Evolutionary conservation across 306 rosid genomes (phyloP).

Genomic region (Prunus salicina): DNA sequence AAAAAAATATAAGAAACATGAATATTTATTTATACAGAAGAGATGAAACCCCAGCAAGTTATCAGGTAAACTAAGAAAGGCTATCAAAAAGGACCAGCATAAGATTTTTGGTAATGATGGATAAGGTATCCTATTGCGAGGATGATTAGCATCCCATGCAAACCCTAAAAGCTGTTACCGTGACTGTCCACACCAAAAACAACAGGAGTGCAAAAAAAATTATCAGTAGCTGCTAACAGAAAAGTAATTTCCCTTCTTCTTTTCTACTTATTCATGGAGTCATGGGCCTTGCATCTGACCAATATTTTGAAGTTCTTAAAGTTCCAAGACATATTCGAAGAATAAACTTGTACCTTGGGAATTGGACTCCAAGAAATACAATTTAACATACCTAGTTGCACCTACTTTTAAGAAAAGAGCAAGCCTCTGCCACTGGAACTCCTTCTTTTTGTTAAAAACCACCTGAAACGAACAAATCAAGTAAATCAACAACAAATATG

Average conservation of each 20-base stretch:
- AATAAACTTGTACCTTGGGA: not conserved
- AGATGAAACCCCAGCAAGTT: not conserved
- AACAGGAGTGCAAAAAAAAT: not conserved
- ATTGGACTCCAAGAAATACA: slow-evolving; percentile 1
- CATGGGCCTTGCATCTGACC: not conserved
- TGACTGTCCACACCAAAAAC: not conserved
- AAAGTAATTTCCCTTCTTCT: not conserved
- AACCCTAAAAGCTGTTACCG: not conserved
- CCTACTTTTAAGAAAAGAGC: slow-evolving; percentile 78
- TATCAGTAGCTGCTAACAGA: not conserved
- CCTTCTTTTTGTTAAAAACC: slow-evolving; percentile 75
- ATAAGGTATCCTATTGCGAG: not conserved
- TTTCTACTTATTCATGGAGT: not conserved
- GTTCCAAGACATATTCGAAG: not conserved
- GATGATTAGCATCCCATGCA: no score
- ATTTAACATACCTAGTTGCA: slow-evolving; percentile 62
- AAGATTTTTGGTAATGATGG: not conserved
- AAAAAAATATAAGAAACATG: slow-evolving; percentile 24
- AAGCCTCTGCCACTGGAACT: slow-evolving; percentile 88
- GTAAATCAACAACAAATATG: not conserved
- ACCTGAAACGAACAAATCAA: slow-evolving; percentile 45
- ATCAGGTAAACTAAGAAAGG: not conserved
- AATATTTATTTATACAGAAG: not conserved
- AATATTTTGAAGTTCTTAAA: not conserved
- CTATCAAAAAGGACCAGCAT: not conserved